Conservation (phyloP, 208 protist species). For the Crithidia acanthocephali region DNA sequence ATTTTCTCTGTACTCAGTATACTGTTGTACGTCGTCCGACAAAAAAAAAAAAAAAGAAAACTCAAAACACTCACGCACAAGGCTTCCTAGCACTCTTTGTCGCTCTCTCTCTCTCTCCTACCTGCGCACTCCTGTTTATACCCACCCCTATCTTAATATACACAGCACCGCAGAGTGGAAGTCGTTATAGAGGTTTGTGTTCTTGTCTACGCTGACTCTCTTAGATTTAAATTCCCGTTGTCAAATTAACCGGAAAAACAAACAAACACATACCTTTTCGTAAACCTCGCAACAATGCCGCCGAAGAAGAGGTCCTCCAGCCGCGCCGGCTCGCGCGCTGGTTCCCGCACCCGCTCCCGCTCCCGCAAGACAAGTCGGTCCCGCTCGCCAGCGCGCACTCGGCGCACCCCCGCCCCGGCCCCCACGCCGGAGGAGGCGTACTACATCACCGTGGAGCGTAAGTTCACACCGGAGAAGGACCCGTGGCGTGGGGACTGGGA, state of each 20-base stretch:
- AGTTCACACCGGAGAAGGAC: constrained; percentile 85
- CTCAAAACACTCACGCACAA: constrained; percentile 10
- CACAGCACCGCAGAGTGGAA: no score
- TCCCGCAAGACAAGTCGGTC: constrained; percentile 35
- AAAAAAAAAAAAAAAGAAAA: no score
- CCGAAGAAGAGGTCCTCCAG: constrained; percentile 45
- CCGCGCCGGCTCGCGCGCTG: constrained; percentile 31
- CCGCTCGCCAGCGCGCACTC: constrained; percentile 7
- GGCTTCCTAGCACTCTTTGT: no score
- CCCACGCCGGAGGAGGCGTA: constrained; percentile 63
- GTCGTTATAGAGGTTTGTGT: no score
- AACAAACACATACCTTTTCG: background rate
- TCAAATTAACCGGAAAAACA: no score
- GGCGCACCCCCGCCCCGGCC: constrained; percentile 3
- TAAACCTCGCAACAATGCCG: constrained; percentile 34
- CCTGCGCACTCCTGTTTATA: no score
- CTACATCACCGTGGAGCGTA: constrained; percentile 47
- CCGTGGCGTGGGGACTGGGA: constrained; percentile 79
- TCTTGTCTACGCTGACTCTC: no score
- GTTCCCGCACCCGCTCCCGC: constrained; percentile 42
- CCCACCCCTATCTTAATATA: no score
- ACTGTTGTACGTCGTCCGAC: background rate
- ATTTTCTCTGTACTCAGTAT: background rate
- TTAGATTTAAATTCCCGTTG: no score
- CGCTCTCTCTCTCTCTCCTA: no score